Evolutionary conservation across 371 early-diverging fungal genomes (phyloP), one percentile per base, ranked within the genome.

Genomic region (Lichtheimia ornata): DNA sequence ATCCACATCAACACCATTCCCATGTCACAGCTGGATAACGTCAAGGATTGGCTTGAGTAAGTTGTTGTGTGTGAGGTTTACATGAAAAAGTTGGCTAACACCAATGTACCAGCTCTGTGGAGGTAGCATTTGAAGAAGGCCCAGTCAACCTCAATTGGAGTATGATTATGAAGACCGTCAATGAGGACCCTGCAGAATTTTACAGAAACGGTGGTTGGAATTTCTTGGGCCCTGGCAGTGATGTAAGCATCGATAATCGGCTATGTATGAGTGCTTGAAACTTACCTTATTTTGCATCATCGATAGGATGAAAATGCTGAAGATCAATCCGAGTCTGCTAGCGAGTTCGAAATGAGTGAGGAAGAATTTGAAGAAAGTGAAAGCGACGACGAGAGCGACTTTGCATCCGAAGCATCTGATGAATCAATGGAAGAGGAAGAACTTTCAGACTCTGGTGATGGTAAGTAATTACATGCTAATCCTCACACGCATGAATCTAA

Each of bases 1-100:
- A 90, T 95, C n/a, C 97, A 98, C 57, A 94, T 99, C 77, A 96
- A 96, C 69, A 92, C 97, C 2, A 95, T 99, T 59, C 97, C 98
- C 24, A 93, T 94, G 81, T 88, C 89, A 50, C 92, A 96, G 65
- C 79, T 99, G 44, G 96, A 97, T 64, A 88, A 94, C 66, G 91
- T 99, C 61, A 98, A 98, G 79, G 99, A 98, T 58, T 98, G 98
- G 96, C 86, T 99, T 30, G 99, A 99, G 89, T 88, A 73, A 68
- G 83, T 77, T n/a, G 35, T n/a, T n/a, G n/a, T n/a, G 28, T 0
- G 5, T 5, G 35, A 35, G 9, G 35, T 5, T 11, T 35, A 11
- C 5, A 1, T 6, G 9, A 2, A 11, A 2, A 35, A 9, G 9
- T 11, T 35, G 11, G 9, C 22, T 35, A 28, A 35, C 35, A 5